A percentile compares a stretch with the other conserved stretches of the same genome.
These are phyloP conservation scores for Butyriboletus loyo DNA, from an alignment of 768 basidiomycete genomes.

Conservation along the genomic window DNA sequence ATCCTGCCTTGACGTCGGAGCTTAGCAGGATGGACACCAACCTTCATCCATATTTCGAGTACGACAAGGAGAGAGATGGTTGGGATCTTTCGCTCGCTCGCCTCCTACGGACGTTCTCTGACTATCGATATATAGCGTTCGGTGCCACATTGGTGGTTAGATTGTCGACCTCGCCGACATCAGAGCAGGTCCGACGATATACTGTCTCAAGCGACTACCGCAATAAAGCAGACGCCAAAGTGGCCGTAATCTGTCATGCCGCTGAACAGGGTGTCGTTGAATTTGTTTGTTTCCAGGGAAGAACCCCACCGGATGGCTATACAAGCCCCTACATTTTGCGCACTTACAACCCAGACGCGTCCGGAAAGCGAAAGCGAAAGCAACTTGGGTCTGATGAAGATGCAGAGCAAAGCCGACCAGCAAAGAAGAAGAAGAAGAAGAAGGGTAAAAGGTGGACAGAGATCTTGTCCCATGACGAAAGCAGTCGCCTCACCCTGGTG, in stretches of 20 bases:
- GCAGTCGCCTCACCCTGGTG: background rate
- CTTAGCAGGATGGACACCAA: slow-evolving; percentile 41
- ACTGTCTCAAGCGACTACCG: slow-evolving; percentile 48
- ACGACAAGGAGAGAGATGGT: slow-evolving; percentile 52
- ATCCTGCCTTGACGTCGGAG: slow-evolving; percentile 45
- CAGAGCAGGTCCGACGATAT: slow-evolving; percentile 43
- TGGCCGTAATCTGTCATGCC: slow-evolving; percentile 51
- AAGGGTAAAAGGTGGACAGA: slow-evolving; percentile 27
- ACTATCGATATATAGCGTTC: slow-evolving; percentile 40
- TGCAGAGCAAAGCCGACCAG: slow-evolving; percentile 10
- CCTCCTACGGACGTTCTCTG: background rate
- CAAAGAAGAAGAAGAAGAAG: slow-evolving; percentile 28
- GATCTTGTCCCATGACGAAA: slow-evolving; percentile 12
- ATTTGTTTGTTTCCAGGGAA: slow-evolving; percentile 54
- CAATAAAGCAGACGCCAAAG: slow-evolving; percentile 59
- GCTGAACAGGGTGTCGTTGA: slow-evolving; percentile 57
- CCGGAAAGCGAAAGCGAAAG: slow-evolving; percentile 40
- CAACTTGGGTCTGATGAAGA: slow-evolving; percentile 25
- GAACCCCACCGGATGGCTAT: slow-evolving; percentile 41
- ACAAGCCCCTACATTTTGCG: slow-evolving; percentile 32
- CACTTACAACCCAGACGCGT: slow-evolving; percentile 25
- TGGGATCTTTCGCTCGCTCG: slow-evolving; percentile 4
- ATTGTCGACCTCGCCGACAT: slow-evolving; percentile 31
- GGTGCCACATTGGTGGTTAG: slow-evolving; percentile 50
- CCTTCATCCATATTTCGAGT: slow-evolving; percentile 40